Evolutionary conservation across 2,329 filamentous ascomycete species (phyloP), one percentile per base, ranked within the genome.

Genomic region (Colletotrichum falcatum): DNA sequence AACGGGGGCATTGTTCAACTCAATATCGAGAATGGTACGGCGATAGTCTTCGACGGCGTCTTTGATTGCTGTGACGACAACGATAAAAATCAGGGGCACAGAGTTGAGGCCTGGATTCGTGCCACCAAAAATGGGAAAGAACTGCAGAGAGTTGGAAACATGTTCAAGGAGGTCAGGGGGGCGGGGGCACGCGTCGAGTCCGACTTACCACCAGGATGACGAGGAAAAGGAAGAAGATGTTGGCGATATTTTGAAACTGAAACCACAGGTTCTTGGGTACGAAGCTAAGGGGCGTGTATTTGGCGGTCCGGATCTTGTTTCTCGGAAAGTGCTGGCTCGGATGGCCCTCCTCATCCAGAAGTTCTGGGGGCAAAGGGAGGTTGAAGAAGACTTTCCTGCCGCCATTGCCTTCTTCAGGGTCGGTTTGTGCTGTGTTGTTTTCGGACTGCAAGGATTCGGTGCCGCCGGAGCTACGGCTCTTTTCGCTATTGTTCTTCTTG

Each of bases 181-280:
- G 8, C 18, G 20, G 42, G 51, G 48, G 6, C 59, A 33, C 33
- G 39, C 42, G 30, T 65, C 35, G 33, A 35, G 42, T 60, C 28
- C 54, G 59, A 79, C 95, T 87, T 91, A 98, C 96, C 77, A 92
- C 91, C 71, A 99, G 88, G 78, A 99, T 97, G 79, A 98, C 95
- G 76, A 95, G 88, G 83, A 98, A 98, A 75, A 98, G 86, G 87
- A 99, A 99, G 83, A 98, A 99, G 64, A 98, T 92, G 81, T 99
- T 99, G 78, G 96, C 96, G 77, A 99, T 92, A 78, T 98, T 98
- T 83, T 99, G 95, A 79, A 99, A 98, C 81, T 99, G 97, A 74
- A 97, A 94, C 90, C 92, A 99, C 78, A 99, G 79, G 82, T 99
- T 98, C 84, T 98, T 98, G 18, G 96, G 96, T 35, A 99, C 81